phyloP scores from a whole-genome alignment of 2,329 filamentous ascomycete species.

The Diaporthe sp. region DNA sequence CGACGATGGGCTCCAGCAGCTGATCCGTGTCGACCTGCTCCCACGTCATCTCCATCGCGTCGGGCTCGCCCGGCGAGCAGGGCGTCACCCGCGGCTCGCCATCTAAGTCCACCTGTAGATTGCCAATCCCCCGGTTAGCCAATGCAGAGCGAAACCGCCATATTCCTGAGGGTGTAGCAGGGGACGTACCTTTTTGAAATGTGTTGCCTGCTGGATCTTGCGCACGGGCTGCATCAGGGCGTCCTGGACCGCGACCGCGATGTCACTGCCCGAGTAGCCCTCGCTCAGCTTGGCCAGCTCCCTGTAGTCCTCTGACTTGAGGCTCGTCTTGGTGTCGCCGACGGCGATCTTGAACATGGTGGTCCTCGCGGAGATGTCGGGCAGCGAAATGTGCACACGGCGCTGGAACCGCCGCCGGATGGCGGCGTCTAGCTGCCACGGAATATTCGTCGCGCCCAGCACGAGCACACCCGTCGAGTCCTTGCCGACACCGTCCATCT shows the following conservation, averaged over 20 bases:
- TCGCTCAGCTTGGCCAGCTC: conserved; percentile 86
- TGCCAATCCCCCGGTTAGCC: conserved; percentile 38
- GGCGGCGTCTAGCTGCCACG: conserved; percentile 97
- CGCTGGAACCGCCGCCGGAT: conserved; percentile 97
- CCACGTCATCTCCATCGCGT: conserved; percentile 94
- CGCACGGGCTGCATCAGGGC: conserved; percentile 97
- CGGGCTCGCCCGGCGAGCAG: conserved; percentile 90
- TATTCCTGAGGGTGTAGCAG: neutral
- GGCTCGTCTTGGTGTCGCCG: conserved; percentile 90
- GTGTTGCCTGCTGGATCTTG: conserved; percentile 96
- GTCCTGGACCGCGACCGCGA: conserved; percentile 94
- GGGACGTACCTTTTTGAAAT: conserved; percentile 87
- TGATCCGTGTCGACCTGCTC: conserved; percentile 87
- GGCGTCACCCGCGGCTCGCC: conserved; percentile 81
- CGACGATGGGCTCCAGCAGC: conserved; percentile 87
- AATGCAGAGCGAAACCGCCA: neutral
- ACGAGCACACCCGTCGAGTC: conserved; percentile 95
- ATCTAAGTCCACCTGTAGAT: conserved; percentile 76
- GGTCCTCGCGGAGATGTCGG: conserved; percentile 87
- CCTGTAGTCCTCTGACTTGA: conserved; percentile 83
- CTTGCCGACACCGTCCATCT: conserved; percentile 99
- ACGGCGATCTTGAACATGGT: conserved; percentile 96
- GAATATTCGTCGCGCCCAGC: conserved; percentile 96
- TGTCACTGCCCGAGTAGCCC: conserved; percentile 96
- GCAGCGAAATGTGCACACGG: conserved; percentile 94